These are phyloP conservation scores for Lunularia cruciata DNA, from an alignment of 225 moss, liverwort and hornwort genomes.

Conservation along the genomic window DNA sequence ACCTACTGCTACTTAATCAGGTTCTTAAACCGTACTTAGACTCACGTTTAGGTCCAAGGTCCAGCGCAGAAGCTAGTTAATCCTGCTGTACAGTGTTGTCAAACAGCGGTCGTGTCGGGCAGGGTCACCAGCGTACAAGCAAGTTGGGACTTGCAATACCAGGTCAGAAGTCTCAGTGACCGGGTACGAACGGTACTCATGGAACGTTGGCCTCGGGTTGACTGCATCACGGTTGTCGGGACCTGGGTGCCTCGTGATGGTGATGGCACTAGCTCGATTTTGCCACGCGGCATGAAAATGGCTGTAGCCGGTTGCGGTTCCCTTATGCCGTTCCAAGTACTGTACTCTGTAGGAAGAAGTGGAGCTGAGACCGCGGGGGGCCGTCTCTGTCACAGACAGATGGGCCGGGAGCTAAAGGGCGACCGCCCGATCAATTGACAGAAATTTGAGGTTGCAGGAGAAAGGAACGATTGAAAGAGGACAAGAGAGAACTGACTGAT, in stretches of 20 bases:
- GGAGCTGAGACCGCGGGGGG: conserved; percentile 1
- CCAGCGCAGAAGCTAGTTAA: not conserved
- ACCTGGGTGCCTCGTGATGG: not conserved
- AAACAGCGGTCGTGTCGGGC: too few relatives aligned
- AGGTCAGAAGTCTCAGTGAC: not conserved
- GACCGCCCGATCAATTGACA: not conserved
- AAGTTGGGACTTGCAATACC: conserved; percentile 9
- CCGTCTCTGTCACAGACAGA: conserved; percentile 1
- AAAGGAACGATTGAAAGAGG: not conserved
- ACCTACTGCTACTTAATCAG: not conserved
- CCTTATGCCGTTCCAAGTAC: not conserved
- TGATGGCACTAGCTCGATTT: not conserved
- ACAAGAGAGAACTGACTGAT: not conserved
- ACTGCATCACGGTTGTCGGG: not conserved
- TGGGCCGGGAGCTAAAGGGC: not conserved
- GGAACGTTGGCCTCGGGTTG: not conserved
- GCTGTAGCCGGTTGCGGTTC: not conserved
- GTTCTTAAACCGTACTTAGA: not conserved
- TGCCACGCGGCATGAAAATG: not conserved
- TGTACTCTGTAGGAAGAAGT: too few relatives aligned
- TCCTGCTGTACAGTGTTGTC: too few relatives aligned
- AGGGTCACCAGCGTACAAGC: too few relatives aligned
- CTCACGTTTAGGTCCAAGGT: not conserved
- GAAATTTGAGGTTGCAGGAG: not conserved
- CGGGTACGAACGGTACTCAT: not conserved